Evolutionary conservation across 768 basidiomycete genomes (phyloP).

Genomic region (Serendipita vermifera): DNA sequence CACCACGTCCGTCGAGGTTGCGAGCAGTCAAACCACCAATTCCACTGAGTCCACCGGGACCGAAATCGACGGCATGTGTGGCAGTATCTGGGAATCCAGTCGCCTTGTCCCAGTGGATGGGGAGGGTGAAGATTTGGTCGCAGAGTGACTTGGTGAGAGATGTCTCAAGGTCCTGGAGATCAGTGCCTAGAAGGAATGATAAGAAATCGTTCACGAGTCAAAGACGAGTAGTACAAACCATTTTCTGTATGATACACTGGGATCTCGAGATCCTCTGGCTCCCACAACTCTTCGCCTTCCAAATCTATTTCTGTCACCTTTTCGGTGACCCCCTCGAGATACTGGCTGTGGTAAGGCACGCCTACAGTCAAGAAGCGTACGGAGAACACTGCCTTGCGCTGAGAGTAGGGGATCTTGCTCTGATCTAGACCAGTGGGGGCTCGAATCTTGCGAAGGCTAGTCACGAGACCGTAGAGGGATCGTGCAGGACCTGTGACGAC

Average conservation of each 20-base stretch:
- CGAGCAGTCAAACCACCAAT: slow-evolving; percentile 83
- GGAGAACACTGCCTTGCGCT: slow-evolving; percentile 87
- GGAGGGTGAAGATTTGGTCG: slow-evolving; percentile 83
- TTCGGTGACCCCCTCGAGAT: slow-evolving; percentile 61
- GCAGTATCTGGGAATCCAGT: slow-evolving; percentile 81
- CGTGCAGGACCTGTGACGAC: slow-evolving; percentile 88
- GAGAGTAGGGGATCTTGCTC: slow-evolving; percentile 85
- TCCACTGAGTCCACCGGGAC: slow-evolving; percentile 86
- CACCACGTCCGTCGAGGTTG: slow-evolving; percentile 86
- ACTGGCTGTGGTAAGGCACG: slow-evolving; percentile 90
- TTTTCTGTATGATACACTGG: slow-evolving; percentile 88
- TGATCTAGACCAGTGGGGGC: slow-evolving; percentile 83
- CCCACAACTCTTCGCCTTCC: slow-evolving; percentile 66
- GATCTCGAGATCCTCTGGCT: slow-evolving; percentile 51
- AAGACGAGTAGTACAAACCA: slow-evolving; percentile 40
- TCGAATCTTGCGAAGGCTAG: slow-evolving; percentile 76
- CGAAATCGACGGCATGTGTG: slow-evolving; percentile 93
- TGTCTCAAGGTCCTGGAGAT: slow-evolving; percentile 54
- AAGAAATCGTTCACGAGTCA: slow-evolving; percentile 12
- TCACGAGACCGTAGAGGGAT: slow-evolving; percentile 88
- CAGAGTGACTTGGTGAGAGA: slow-evolving; percentile 80
- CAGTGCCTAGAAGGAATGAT: slow-evolving; percentile 45
- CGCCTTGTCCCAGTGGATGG: slow-evolving; percentile 88
- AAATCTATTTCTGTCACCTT: slow-evolving; percentile 68
- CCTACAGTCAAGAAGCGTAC: slow-evolving; percentile 90